phyloP scores from a whole-genome alignment of 768 basidiomycete genomes.

The Rhodotorula babjevae region DNA sequence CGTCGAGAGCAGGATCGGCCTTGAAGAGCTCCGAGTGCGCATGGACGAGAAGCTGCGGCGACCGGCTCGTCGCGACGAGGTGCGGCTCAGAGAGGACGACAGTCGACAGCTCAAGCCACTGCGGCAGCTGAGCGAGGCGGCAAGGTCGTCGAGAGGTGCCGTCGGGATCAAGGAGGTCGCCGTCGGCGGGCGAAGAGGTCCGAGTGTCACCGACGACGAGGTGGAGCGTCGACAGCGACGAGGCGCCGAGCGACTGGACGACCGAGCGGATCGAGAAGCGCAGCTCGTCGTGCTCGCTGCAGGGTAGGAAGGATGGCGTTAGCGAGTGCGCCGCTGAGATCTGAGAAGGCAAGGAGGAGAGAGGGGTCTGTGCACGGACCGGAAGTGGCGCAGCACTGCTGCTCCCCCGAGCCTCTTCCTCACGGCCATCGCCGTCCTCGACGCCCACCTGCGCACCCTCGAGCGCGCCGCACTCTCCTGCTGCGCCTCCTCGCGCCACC shows the following conservation, averaged over 20 bases:
- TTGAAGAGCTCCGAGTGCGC: slow-evolving; percentile 21
- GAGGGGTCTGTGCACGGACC: slow-evolving; percentile 1
- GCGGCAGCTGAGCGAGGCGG: slow-evolving; percentile 48
- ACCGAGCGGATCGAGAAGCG: slow-evolving; percentile 43
- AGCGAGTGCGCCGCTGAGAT: too few species aligned
- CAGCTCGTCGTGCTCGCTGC: slow-evolving; percentile 44
- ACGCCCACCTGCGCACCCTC: too few species aligned
- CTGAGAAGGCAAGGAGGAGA: not conserved
- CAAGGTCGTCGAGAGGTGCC: not conserved
- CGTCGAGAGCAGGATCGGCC: not conserved
- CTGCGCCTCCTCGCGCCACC: slow-evolving; percentile 7
- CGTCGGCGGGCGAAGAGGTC: not conserved
- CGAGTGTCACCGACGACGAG: slow-evolving; percentile 39
- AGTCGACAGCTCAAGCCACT: slow-evolving; percentile 46
- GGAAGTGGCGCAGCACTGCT: slow-evolving; percentile 13
- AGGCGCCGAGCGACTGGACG: slow-evolving; percentile 14
- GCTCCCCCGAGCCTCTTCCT: not conserved
- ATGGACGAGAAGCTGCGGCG: slow-evolving; percentile 4
- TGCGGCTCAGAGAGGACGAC: slow-evolving; percentile 1
- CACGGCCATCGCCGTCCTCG: not conserved
- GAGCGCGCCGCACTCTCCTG: not conserved
- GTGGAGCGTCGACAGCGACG: slow-evolving; percentile 19
- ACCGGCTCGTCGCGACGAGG: too few species aligned
- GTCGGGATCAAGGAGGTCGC: not conserved
- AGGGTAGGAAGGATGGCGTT: not conserved